Evolutionary conservation across 495 filamentous ascomycete genomes (phyloP).

Genomic region (Penicillium waksmanii): DNA sequence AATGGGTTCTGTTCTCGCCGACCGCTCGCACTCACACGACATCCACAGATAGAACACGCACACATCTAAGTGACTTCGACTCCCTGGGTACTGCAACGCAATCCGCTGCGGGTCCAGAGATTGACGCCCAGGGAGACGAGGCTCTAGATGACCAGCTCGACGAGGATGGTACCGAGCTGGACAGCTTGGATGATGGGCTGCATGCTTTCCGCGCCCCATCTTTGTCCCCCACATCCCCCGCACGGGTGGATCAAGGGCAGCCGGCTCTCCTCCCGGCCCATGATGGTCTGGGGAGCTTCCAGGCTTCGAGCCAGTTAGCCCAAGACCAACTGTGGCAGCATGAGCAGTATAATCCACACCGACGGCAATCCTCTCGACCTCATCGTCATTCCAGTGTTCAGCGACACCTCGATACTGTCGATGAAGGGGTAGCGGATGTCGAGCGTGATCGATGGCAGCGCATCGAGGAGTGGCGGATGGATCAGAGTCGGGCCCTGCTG

Average conservation of each 20-base stretch:
- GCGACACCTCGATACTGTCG: slow-evolving; percentile 65
- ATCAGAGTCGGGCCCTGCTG: slow-evolving; percentile 82
- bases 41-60: slow-evolving; percentile 72
- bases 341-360: slow-evolving; percentile 76
- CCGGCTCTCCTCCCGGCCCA: slow-evolving; percentile 80
- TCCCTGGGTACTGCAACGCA: slow-evolving; percentile 70
- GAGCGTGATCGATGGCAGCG: slow-evolving; percentile 71
- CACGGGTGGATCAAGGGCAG: slow-evolving; percentile 52
- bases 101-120: slow-evolving; percentile 47
- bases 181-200: slow-evolving; percentile 88
- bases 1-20: slow-evolving; percentile 97
- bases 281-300: slow-evolving; percentile 88
- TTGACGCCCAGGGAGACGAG: slow-evolving; percentile 53
- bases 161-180: slow-evolving; percentile 74
- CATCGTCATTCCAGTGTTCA: slow-evolving; percentile 64
- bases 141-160: slow-evolving; percentile 58
- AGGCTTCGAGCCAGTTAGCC: slow-evolving; percentile 53
- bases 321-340: slow-evolving; percentile 87
- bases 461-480: slow-evolving; percentile 89
- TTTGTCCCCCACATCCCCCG: slow-evolving; percentile 51
- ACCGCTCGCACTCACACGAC: slow-evolving; percentile 69
- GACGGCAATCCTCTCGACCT: slow-evolving; percentile 29
- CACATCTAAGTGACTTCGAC: slow-evolving; percentile 82
- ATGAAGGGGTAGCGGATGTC: slow-evolving; percentile 58
- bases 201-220: slow-evolving; percentile 78